phyloP scores from a whole-genome alignment of 2,329 filamentous ascomycete species.

The Biscogniauxia marginata region DNA sequence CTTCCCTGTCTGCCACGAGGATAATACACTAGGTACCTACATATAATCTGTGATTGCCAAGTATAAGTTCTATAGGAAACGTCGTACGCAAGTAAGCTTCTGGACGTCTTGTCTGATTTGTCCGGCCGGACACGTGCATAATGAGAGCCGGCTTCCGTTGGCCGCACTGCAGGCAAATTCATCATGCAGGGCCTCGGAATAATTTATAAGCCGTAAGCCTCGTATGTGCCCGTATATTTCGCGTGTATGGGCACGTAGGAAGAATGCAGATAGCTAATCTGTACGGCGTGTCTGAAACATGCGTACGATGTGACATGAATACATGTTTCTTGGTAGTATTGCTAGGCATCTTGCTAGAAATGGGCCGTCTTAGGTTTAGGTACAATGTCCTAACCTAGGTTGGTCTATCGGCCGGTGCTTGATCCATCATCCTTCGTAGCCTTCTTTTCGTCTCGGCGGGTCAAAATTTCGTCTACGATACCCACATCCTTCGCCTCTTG shows the following conservation, averaged over 20 bases:
- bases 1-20: not conserved
- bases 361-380: not conserved
- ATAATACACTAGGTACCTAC: no score
- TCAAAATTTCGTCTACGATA: constrained; percentile 86
- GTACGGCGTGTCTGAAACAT: not conserved
- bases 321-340: not conserved
- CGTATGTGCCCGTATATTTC: not conserved
- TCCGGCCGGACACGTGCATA: not conserved
- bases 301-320: not conserved
- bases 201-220: not conserved
- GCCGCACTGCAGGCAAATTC: not conserved
- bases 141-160: not conserved
- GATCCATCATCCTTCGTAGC: constrained; percentile 10
- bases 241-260: not conserved
- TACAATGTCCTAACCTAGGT: not conserved
- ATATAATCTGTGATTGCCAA: not conserved
- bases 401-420: not conserved
- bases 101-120: not conserved
- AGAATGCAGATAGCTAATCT: not conserved
- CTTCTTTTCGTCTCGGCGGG: constrained; percentile 53
- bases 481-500: constrained; percentile 86
- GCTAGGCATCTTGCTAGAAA: not conserved
- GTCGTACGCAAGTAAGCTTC: not conserved
- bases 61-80: not conserved
- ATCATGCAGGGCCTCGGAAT: not conserved